Evolutionary conservation across 345 rosid genomes (phyloP).

Genomic region (Murraya koenigii): DNA sequence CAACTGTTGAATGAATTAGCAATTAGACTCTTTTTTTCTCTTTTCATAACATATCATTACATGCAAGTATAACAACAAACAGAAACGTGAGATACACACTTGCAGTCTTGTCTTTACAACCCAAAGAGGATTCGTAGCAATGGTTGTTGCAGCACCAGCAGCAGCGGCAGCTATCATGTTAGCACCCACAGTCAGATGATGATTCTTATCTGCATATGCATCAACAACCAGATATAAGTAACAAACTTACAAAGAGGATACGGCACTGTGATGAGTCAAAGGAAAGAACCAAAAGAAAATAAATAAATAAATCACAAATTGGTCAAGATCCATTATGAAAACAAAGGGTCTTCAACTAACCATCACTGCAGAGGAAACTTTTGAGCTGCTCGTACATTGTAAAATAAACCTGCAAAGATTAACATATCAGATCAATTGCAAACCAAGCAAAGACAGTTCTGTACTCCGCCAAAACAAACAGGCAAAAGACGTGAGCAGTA

Average conservation of each 20-base stretch:
- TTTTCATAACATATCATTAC: not conserved
- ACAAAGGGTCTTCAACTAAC: constrained; percentile 35
- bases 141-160: constrained; percentile 83
- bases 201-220: constrained; percentile 41
- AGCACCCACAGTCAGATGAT: constrained; percentile 63
- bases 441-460: constrained; percentile 3
- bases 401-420: constrained; percentile 66
- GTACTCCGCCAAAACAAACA: not conserved
- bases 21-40: not conserved
- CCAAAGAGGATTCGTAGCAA: constrained; percentile 88
- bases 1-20: not conserved
- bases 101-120: constrained; percentile 93
- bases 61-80: not conserved
- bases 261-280: not conserved
- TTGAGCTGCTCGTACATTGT: constrained; percentile 83
- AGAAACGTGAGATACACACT: constrained; percentile 30
- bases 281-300: not conserved
- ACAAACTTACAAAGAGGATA: not conserved
- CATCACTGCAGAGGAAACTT: constrained; percentile 47
- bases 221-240: not conserved
- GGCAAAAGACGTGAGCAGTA: not conserved
- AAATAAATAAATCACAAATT: not conserved
- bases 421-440: constrained; percentile 1
- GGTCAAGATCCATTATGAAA: not conserved
- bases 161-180: constrained; percentile 84